Evolutionary conservation across 192 early-diverging fungal genomes (phyloP), one percentile per base, ranked within the genome.

Genomic region (Entrophospora sp.): DNA sequence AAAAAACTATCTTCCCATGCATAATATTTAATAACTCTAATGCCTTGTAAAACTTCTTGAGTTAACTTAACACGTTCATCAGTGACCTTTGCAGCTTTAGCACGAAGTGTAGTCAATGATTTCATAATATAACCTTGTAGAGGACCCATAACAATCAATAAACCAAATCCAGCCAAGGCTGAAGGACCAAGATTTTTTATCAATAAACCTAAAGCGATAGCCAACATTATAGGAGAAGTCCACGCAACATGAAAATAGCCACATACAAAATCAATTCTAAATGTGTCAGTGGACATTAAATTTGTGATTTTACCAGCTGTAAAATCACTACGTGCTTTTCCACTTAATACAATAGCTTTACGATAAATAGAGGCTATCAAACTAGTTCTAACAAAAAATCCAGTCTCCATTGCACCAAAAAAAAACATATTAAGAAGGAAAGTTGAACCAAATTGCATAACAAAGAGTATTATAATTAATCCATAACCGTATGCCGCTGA

Each of bases 1-100:
- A 64, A 49, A 65, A 89, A 89, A 18, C 77, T 77, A 12, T 68
- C 49, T 51, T 89, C 87, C 87, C 87, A 89, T 6, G 83, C 79
- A 68, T 89, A 89, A 61, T 85, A 82, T 64, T 89, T 89, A 68
- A 89, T 84, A 36, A 89, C 72, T 61, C 84, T 88, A 69, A 89
- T 84, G 32, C 83, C 86, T 8, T 81, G 84, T 53, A 89, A 68
- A 38, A 86, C 71, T 63, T 89, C 87, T 43, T 86, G 83, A 0
- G 79, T 89, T 0, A 82, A 56, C 36, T 88, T 88, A 59, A 91
- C 85, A 58, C 90, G 85, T 28, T 70, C 72, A 70, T 91, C 90
- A 9, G 90, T 91, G 18, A 90, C 75, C 5, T 71, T 34, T 3
- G 69, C 71, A 3, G 77, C 72, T 31, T 78, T 78, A n/a, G 64